A percentile compares a stretch with the other conserved stretches of the same genome.
phyloP scores from a whole-genome alignment of 73 alveolate species.

The Stentor roeselii region DNA sequence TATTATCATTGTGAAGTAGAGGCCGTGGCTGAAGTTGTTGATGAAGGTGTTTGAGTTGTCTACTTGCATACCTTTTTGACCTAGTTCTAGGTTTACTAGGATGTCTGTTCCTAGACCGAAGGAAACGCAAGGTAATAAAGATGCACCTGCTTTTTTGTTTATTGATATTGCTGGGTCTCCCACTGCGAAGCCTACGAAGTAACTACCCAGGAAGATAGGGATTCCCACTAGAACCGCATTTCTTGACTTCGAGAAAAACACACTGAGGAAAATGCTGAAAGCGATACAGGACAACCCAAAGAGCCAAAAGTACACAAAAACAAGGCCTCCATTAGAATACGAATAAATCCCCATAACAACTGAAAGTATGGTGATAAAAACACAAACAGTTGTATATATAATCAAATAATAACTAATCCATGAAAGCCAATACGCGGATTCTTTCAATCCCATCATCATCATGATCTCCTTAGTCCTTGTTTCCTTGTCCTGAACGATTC shows the following conservation, averaged over 20 bases:
- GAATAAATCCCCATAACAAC: conserved; percentile 27
- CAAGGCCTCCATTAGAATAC: conserved; percentile 60
- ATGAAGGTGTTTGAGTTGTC: conserved; percentile 37
- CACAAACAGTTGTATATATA: conserved; percentile 61
- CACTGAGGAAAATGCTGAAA: conserved; percentile 62
- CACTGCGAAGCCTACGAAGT: conserved; percentile 60
- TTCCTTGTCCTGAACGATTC: conserved; percentile 73
- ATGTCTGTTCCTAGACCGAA: conserved; percentile 65
- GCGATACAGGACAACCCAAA: conserved; percentile 64
- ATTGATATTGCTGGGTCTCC: conserved; percentile 38
- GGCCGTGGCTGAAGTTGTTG: conserved; percentile 45
- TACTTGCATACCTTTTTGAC: conserved; percentile 47
- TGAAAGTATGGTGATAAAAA: conserved; percentile 59
- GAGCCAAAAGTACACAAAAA: conserved; percentile 63
- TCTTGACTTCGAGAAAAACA: conserved; percentile 74
- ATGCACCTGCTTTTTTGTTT: conserved; percentile 44
- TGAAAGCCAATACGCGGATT: conserved; percentile 87
- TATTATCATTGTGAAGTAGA: conserved; percentile 39
- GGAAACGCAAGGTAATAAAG: conserved; percentile 63
- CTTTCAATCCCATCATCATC: conserved; percentile 96
- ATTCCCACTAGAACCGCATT: conserved; percentile 69
- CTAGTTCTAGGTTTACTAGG: conserved; percentile 53
- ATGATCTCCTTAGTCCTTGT: conserved; percentile 92
- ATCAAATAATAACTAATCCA: conserved; percentile 81
- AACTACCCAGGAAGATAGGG: conserved; percentile 61